These are phyloP conservation scores for Arabidopsis arenosa DNA, from an alignment of 345 rosid species.

Conservation along the genomic window DNA sequence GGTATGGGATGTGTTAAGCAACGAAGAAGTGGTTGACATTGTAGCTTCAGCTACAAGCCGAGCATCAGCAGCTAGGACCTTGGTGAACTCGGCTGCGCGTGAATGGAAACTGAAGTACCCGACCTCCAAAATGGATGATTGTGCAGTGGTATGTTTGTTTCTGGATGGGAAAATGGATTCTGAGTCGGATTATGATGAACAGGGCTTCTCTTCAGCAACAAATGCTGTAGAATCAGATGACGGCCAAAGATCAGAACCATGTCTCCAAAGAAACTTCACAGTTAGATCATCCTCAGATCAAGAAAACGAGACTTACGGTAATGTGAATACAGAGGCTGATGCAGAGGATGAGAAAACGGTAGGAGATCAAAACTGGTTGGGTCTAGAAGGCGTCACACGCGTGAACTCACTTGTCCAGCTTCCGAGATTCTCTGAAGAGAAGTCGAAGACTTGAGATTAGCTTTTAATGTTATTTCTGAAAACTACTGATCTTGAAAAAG, in stretches of 20 bases:
- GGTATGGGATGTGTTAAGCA: slow-evolving; percentile 99
- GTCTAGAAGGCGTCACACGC: slow-evolving; percentile 93
- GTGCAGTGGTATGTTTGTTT: slow-evolving; percentile 96
- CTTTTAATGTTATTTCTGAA: slow-evolving; percentile 15
- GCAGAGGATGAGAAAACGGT: slow-evolving; percentile 45
- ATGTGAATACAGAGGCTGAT: slow-evolving; percentile 32
- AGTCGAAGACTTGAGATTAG: slow-evolving; percentile 51
- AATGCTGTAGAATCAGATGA: slow-evolving; percentile 85
- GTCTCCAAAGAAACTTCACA: slow-evolving; percentile 80
- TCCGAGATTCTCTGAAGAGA: slow-evolving; percentile 90
- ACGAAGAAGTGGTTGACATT: slow-evolving; percentile 94
- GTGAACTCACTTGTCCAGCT: slow-evolving; percentile 98
- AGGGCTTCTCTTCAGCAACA: slow-evolving; percentile 86
- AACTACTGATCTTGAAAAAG: slow-evolving; percentile 9
- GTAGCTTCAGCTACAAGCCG: slow-evolving; percentile 81
- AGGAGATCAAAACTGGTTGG: slow-evolving; percentile 89
- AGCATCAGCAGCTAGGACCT: slow-evolving; percentile 82
- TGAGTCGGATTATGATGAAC: slow-evolving; percentile 74
- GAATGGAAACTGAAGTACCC: slow-evolving; percentile 98
- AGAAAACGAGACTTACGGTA: slow-evolving; percentile 56
- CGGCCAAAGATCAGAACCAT: slow-evolving; percentile 84
- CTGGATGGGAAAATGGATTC: slow-evolving; percentile 95
- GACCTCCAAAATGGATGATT: slow-evolving; percentile 98
- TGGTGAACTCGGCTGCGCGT: slow-evolving; percentile 87
- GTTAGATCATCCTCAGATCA: slow-evolving; percentile 75